Percentiles rank a stretch among this genome's conserved stretches.
phyloP scores from a whole-genome alignment of 306 rosid genomes.

The Vigna nakashimae region DNA sequence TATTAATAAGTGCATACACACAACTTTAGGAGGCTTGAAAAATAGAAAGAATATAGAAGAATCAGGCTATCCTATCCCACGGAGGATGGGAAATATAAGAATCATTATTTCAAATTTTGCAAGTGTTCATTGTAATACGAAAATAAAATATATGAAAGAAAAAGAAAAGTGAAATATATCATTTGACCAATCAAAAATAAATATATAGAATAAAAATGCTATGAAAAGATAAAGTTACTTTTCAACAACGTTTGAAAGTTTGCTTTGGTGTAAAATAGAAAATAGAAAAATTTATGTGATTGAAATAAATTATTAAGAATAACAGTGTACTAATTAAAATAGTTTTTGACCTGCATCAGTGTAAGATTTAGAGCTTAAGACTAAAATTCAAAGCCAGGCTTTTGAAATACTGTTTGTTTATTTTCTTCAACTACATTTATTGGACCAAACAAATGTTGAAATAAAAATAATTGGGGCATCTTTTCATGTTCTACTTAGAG shows the following conservation, averaged over 20 bases:
- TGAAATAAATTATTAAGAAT: too few species aligned
- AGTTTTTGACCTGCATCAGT: not conserved
- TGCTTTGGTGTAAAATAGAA: not conserved
- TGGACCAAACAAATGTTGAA: not conserved
- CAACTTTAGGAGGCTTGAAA: constrained; percentile 40
- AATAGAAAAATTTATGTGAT: too few species aligned
- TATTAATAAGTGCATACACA: constrained; percentile 51
- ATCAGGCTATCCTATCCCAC: not conserved
- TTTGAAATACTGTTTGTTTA: too few species aligned
- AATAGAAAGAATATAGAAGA: constrained; percentile 28
- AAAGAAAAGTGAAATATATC: not conserved
- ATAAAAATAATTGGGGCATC: not conserved
- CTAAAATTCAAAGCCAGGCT: not conserved
- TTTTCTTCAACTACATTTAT: not conserved
- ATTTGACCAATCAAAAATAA: not conserved
- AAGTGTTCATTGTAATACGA: too few species aligned
- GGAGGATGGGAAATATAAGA: not conserved
- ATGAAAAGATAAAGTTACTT: too few species aligned
- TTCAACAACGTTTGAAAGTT: not conserved
- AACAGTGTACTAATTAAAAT: too few species aligned
- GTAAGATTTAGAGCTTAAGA: too few species aligned
- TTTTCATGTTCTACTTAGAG: not conserved
- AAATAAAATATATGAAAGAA: too few species aligned
- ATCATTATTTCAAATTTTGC: not conserved
- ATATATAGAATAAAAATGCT: too few species aligned